phyloP scores from a whole-genome alignment of 2,329 filamentous ascomycete species.

The Rhynchosporium secalis region DNA sequence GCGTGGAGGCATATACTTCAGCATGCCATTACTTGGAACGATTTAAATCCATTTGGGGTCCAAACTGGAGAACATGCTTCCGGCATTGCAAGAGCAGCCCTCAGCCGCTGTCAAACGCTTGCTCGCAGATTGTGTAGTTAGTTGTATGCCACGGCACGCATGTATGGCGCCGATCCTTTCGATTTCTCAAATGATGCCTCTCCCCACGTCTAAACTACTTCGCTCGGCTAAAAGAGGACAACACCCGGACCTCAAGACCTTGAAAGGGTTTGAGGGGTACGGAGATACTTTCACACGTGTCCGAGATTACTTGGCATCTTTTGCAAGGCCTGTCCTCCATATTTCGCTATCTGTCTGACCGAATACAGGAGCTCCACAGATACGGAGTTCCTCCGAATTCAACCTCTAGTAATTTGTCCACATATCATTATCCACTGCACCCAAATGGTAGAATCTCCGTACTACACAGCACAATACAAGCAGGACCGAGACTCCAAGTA shows the following conservation, averaged over 20 bases:
- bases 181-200: not conserved
- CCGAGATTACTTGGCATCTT: not conserved
- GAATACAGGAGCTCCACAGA: not conserved
- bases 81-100: no score
- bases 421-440: not conserved
- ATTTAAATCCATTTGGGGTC: not conserved
- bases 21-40: not conserved
- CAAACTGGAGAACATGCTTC: not conserved
- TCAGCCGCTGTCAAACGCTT: not conserved
- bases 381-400: not conserved
- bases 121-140: constrained; percentile 1
- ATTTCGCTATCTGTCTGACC: constrained; percentile 8
- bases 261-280: not conserved
- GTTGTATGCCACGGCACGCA: not conserved
- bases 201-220: not conserved
- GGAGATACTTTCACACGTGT: constrained; percentile 10
- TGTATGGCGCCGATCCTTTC: no score
- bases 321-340: not conserved
- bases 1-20: constrained; percentile 14
- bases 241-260: not conserved
- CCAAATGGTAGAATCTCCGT: not conserved
- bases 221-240: not conserved
- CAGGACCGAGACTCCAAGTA: constrained; percentile 1
- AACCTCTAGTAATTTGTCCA: not conserved
- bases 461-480: not conserved